Percentiles rank a stretch among this genome's conserved stretches.
Evolutionary conservation across 2,329 filamentous ascomycete genomes (phyloP).

Genomic region (Epichloe scottii): DNA sequence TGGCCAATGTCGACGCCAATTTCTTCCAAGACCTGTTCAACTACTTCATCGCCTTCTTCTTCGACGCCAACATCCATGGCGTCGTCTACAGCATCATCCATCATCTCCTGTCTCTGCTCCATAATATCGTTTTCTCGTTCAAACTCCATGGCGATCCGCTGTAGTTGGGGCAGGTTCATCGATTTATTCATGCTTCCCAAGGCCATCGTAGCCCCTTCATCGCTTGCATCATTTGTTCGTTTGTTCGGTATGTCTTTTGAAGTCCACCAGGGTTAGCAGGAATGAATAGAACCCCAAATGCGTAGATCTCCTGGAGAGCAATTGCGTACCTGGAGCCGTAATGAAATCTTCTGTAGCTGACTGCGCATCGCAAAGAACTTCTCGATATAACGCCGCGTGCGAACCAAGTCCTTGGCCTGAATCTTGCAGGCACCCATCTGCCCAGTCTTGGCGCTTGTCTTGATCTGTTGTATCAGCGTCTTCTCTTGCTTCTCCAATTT

Average conservation of each 20-base stretch:
- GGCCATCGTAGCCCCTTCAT: conserved; percentile 94
- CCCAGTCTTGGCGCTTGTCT: conserved; percentile 94
- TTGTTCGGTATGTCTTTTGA: conserved; percentile 78
- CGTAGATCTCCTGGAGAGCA: neutral
- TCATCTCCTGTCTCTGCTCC: conserved; percentile 98
- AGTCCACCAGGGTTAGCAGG: conserved; percentile 6
- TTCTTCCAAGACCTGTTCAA: conserved; percentile 92
- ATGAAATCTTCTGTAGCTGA: conserved; percentile 87
- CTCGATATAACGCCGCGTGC: conserved; percentile 86
- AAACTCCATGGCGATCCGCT: conserved; percentile 97
- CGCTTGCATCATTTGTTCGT: conserved; percentile 99
- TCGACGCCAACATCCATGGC: conserved; percentile 83
- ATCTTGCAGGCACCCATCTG: conserved; percentile 99
- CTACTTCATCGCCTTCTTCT: conserved; percentile 91
- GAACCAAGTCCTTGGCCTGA: conserved; percentile 91
- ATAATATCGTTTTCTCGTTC: conserved; percentile 98
- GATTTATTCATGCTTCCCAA: conserved; percentile 94
- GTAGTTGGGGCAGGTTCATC: conserved; percentile 92
- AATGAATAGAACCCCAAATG: neutral
- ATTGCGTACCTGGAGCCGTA: conserved; percentile 69
- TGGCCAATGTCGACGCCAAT: conserved; percentile 90
- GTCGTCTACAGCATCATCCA: conserved; percentile 98
- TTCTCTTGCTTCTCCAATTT: conserved; percentile 99
- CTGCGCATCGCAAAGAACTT: conserved; percentile 99
- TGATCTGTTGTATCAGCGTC: conserved; percentile 90